Base-by-base conservation (phyloP, 176 grass and related monocot genomes). In the Zoysia pacifica region DNA sequence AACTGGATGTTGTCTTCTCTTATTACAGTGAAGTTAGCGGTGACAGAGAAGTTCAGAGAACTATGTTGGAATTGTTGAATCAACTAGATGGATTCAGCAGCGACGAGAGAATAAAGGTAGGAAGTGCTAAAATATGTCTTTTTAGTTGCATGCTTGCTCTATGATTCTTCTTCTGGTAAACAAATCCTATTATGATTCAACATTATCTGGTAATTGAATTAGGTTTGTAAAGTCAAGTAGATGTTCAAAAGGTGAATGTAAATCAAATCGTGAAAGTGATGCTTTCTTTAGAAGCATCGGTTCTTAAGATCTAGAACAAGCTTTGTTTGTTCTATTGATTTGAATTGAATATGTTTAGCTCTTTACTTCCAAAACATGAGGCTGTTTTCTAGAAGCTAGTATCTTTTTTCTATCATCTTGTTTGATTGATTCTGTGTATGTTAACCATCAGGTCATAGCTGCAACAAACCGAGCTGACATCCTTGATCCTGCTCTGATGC, bases 381-480 rank as follows among this genome's bases (percentile, higher is more conserved):
- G 46, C 12, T 10, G 69, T 12, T 78, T 3, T 69, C 74, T 64
- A 35, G 42, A 38, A 60, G 70, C 35, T 72, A 9, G 5, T 71
- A 44, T 12, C 62, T 6, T 61, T 38, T n/a, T 35, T 15, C n/a
- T 6, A 48, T 55, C 10, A 48, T 73, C 9, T 56, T 35, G 43
- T 61, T 9, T 53, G 5, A 58, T 79, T 74, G 53, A 62, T 37
- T 36, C 16, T 86, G 7, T 40, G 54, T 74, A 77, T 52, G 20
- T 18, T 87, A 72, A 48, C 16, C 76, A 64, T 38, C 44, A 98
- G 95, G 95, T 98, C 46, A 98, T 97, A 85, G 91, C 89, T 56
- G 94, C 91, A 73, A 97, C 94, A 50, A 97, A 97, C 37, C 81
- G 87, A 47, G 94, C 94, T 49, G 94, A 97, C 78, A 92, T 97